Evolutionary conservation across 1,284 basidiomycete genomes (phyloP), one percentile per base, ranked within the genome.

Genomic region (Puccinia triticina): DNA sequence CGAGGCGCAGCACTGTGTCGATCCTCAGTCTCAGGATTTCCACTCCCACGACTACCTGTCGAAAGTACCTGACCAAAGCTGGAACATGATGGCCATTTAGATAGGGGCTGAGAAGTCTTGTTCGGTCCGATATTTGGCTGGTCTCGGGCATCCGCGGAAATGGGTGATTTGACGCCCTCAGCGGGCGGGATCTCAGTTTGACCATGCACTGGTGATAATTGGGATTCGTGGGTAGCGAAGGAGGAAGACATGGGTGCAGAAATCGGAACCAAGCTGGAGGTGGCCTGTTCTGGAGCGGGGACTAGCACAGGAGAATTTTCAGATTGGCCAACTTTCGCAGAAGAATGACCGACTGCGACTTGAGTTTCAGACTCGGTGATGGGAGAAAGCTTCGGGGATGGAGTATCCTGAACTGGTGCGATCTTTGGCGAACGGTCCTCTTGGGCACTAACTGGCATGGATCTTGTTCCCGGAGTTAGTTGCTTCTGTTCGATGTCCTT

Each of bases 1-100:
- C 46, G 46, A 32, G 37, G 12, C 0, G 23, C 67, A n/a, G 7
- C 67, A 50, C 40, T 32, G 23, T 12, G 26, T 32, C n/a, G 34
- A 12, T 48, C 69, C 40, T 53, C 26, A 10, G 16, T n/a, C 26
- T 72, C 46, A 12, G 29, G 18, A 18, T 32, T 29, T 50, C 50
- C 46, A 37, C n/a, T 32, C 4, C 18, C 46, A 8, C 46, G 46
- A 37, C n/a, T 72, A 5, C 29, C 34, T 23, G 43, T 50, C 43
- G 21, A 50, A 32, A 72, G 23, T 16, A 55, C 43, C 18, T 32
- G 71, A 53, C 32, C 46, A 53, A 50, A 55, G 71, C 71, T 72
- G 4, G 71, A 72, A 37, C 43, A 55, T 21, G 71, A 72, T 29
- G 71, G 71, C 46, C 46, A 37, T 32, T 55, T 48, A 29, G 71